Conservation (phyloP, 2,329 filamentous ascomycete species). For the Fusarium sp. region DNA sequence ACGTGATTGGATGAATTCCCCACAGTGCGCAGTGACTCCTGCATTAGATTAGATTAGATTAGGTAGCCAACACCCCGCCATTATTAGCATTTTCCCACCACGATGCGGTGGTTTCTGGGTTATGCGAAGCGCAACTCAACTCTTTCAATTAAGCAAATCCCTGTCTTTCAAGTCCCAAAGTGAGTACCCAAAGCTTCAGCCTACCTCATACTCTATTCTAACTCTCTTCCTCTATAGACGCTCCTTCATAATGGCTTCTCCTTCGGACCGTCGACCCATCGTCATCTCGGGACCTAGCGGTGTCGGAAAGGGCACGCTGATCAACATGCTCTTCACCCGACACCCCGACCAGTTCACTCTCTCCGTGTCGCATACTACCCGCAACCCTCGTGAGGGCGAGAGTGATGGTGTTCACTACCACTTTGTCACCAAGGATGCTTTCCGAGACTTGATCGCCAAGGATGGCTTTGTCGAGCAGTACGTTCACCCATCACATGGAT, state of each 20-base stretch:
- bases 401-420: conserved; percentile 83
- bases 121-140: conserved; percentile 35
- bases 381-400: conserved; percentile 81
- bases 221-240: background rate
- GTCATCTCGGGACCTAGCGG: conserved; percentile 85
- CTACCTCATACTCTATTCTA: background rate
- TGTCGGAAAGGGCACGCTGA: conserved; percentile 84
- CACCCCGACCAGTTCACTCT: conserved; percentile 65
- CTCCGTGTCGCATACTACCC: conserved; percentile 83
- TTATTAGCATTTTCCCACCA: conserved; percentile 28
- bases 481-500: background rate
- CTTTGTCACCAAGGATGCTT: conserved; percentile 75
- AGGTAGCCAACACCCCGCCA: conserved; percentile 19
- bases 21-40: conserved; percentile 16
- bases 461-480: conserved; percentile 82
- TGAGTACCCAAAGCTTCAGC: background rate
- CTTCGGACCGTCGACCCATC: conserved; percentile 70
- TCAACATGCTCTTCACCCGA: conserved; percentile 74
- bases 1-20: conserved; percentile 30
- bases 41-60: conserved; percentile 16
- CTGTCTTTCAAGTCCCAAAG: conserved; percentile 23
- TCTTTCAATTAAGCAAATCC: conserved; percentile 10
- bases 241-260: conserved; percentile 47
- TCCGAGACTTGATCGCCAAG: conserved; percentile 72
- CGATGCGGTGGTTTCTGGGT: conserved; percentile 36